Evolutionary conservation across 176 grass and related monocot genomes (phyloP).

Genomic region (Phragmites australis): DNA sequence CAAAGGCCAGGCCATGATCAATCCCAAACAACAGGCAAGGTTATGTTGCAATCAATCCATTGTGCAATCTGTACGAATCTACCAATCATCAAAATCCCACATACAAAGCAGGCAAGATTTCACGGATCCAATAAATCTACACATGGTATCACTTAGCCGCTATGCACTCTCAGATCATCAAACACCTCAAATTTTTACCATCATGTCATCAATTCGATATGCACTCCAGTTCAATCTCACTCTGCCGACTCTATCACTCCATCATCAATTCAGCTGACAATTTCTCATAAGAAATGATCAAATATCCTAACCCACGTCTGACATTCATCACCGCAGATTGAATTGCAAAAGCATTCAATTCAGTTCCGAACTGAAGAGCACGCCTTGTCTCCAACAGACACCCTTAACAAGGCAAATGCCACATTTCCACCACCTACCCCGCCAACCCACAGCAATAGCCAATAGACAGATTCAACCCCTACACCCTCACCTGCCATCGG

Average conservation of each 20-base stretch:
- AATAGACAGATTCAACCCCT: conserved; percentile 1
- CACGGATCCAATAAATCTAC: neutral
- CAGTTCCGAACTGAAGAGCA: neutral
- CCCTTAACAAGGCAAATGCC: neutral
- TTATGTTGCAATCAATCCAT: neutral
- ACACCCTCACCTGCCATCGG: conserved; percentile 40
- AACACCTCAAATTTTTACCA: neutral
- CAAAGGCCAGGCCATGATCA: neutral
- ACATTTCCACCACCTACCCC: conserved; percentile 21
- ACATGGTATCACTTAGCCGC: neutral
- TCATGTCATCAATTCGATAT: neutral
- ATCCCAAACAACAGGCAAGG: neutral
- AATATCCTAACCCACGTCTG: neutral
- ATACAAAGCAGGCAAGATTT: conserved; percentile 16
- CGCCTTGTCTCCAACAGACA: neutral
- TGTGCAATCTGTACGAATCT: neutral
- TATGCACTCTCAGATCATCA: neutral
- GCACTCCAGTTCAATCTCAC: neutral
- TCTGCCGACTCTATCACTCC: neutral
- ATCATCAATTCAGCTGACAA: conserved; percentile 9
- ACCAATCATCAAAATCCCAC: neutral
- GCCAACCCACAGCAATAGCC: neutral
- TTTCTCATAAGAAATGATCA: conserved; percentile 16
- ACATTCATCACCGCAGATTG: neutral
- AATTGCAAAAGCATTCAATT: neutral